phyloP scores from a whole-genome alignment of 2,329 filamentous ascomycete species.

The Pseudogymnoascus sp. region DNA sequence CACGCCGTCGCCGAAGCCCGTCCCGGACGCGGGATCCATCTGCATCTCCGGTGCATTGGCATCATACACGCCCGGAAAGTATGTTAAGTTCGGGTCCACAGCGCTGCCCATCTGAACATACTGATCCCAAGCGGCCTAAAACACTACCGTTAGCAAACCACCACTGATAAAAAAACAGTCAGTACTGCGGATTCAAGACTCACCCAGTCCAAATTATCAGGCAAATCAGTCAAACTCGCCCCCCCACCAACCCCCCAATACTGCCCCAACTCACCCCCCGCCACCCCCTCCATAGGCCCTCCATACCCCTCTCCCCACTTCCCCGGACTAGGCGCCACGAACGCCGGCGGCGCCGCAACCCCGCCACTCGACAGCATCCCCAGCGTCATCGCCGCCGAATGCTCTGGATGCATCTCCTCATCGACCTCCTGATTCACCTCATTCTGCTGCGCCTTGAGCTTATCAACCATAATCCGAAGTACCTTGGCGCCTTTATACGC shows the following conservation, averaged over 20 bases:
- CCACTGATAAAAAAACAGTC: no score
- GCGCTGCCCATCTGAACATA: slow-evolving; percentile 51
- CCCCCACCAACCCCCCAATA: slow-evolving; percentile 31
- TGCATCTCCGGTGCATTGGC: neutral
- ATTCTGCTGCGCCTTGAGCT: slow-evolving; percentile 44
- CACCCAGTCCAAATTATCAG: slow-evolving; percentile 55
- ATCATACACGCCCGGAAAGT: neutral
- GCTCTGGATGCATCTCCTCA: slow-evolving; percentile 52
- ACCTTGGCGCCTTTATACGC: slow-evolving; percentile 78
- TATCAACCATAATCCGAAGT: slow-evolving; percentile 75
- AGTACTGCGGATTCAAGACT: slow-evolving; percentile 19
- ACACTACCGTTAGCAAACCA: no score
- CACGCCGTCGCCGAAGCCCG: slow-evolving; percentile 21
- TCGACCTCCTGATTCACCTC: slow-evolving; percentile 12
- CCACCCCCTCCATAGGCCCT: slow-evolving; percentile 24
- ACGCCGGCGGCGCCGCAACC: slow-evolving; percentile 35
- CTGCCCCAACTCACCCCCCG: slow-evolving; percentile 23
- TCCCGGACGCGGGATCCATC: neutral
- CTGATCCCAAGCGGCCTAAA: slow-evolving; percentile 55
- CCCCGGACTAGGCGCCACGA: slow-evolving; percentile 29
- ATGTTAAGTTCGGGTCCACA: neutral
- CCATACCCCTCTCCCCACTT: slow-evolving; percentile 21
- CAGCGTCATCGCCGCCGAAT: slow-evolving; percentile 60
- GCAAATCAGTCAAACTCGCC: slow-evolving; percentile 41
- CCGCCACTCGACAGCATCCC: slow-evolving; percentile 57